phyloP scores from a whole-genome alignment of 805 yeast species.

The Metschnikowia peoriensis region DNA sequence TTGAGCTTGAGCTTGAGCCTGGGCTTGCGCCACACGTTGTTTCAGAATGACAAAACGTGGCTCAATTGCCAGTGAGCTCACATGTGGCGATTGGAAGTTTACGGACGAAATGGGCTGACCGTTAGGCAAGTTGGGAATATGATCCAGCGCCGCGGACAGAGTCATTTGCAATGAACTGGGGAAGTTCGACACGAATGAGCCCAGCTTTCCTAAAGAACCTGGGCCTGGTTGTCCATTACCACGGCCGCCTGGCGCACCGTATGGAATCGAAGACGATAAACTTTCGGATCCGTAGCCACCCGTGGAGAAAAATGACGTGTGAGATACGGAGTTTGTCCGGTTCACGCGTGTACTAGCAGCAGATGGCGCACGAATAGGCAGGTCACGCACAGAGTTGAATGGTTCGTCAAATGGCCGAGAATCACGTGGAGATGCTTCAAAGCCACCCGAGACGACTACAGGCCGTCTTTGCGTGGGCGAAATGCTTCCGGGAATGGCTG shows the following conservation, averaged over 20 bases:
- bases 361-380: conserved; percentile 10
- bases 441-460: conserved; percentile 21
- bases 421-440: conserved; percentile 12
- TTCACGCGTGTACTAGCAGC: conserved; percentile 41
- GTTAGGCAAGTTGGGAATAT: conserved; percentile 51
- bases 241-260: conserved; percentile 68
- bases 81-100: conserved; percentile 69
- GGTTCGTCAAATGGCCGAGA: conserved; percentile 9
- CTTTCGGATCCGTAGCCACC: conserved; percentile 38
- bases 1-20: conserved; percentile 33
- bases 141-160: conserved; percentile 21
- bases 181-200: conserved; percentile 11
- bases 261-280: conserved; percentile 63
- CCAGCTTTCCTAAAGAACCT: conserved; percentile 8
- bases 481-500: conserved; percentile 10
- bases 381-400: conserved; percentile 8
- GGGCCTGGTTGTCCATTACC: neutral
- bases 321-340: conserved; percentile 39
- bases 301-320: conserved; percentile 35
- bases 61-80: conserved; percentile 61
- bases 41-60: conserved; percentile 83
- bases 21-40: conserved; percentile 61
- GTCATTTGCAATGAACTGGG: conserved; percentile 15
- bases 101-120: conserved; percentile 61
- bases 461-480: conserved; percentile 15